Conservation (phyloP, 495 filamentous ascomycete genomes). For the Penicillium lividum region DNA sequence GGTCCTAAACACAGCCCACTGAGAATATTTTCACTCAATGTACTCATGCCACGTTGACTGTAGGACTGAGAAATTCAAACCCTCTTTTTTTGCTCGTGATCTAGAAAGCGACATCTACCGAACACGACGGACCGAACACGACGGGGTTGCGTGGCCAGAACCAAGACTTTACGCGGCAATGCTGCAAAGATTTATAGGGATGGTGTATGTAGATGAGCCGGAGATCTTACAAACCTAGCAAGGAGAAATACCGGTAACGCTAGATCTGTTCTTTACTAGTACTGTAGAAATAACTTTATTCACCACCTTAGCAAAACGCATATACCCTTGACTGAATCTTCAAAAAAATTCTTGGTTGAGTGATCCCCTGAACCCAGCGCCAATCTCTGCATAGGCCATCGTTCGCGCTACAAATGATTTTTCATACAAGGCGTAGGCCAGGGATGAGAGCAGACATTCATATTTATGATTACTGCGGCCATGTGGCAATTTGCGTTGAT, state of each 20-base stretch:
- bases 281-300: too few relatives aligned
- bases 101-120: neutral
- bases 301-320: too few relatives aligned
- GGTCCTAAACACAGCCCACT: conserved; percentile 1
- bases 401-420: conserved; percentile 1
- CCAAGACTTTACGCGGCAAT: too few relatives aligned
- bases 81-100: neutral
- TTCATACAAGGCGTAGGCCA: neutral
- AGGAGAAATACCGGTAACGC: too few relatives aligned
- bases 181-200: too few relatives aligned
- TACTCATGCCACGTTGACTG: conserved; percentile 4
- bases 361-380: neutral
- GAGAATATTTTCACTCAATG: neutral
- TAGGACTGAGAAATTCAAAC: neutral
- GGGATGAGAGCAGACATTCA: neutral
- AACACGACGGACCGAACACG: too few relatives aligned
- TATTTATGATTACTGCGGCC: neutral
- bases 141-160: too few relatives aligned
- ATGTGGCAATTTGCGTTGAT: neutral
- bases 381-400: conserved; percentile 3
- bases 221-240: too few relatives aligned
- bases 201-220: too few relatives aligned
- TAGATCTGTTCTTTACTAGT: too few relatives aligned
- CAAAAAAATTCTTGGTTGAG: neutral
- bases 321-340: too few relatives aligned